phyloP scores from a whole-genome alignment of 306 rosid species.

The Cyclanthera cordifolia region DNA sequence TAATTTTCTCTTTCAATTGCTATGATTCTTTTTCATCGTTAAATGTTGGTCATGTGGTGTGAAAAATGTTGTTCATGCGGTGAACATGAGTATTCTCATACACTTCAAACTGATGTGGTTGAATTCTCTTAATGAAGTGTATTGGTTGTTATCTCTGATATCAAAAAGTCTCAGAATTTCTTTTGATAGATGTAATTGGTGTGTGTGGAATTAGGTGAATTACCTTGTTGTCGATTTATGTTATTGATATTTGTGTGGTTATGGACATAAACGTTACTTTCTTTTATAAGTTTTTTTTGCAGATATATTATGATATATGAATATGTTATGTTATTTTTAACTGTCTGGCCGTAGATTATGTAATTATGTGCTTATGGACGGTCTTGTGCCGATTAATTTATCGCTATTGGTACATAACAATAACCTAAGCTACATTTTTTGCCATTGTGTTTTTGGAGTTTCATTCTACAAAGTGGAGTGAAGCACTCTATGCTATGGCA shows the following conservation, averaged over 20 bases:
- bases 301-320: background rate
- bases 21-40: too few species aligned
- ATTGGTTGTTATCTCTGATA: background rate
- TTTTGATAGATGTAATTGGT: background rate
- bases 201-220: background rate
- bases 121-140: too few species aligned
- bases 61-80: too few species aligned
- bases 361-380: slow-evolving; percentile 8
- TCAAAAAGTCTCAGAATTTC: too few species aligned
- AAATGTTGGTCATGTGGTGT: too few species aligned
- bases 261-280: too few species aligned
- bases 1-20: too few species aligned
- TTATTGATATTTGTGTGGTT: background rate
- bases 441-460: background rate
- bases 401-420: background rate
- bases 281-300: too few species aligned
- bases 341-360: background rate
- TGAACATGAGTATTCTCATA: too few species aligned
- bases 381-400: slow-evolving; percentile 8
- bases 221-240: background rate
- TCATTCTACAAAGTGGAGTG: background rate
- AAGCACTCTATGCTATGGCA: background rate
- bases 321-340: background rate
- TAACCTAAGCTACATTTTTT: background rate
- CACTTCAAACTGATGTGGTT: too few species aligned